Evolutionary conservation across 805 yeast species (phyloP), one percentile per base, ranked within the genome.

Genomic region (Ogataea pignaliae): DNA sequence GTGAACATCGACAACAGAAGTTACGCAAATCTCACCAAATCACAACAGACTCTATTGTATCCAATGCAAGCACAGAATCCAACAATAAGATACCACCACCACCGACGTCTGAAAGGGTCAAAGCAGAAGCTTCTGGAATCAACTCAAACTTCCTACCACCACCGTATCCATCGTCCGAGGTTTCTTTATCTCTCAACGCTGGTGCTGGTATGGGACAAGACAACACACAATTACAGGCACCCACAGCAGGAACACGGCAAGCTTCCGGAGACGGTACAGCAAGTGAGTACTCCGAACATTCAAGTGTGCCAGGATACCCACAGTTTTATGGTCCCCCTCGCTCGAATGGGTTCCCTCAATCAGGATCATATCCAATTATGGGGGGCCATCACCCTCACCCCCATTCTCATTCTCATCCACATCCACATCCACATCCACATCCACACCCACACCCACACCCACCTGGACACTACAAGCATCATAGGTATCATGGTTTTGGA

Each of bases 241-340:
- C 26, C 26, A 21, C 26, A 4, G 26, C 26, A 21, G 7, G 26
- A 21, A 7, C 26, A 38, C 15, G 10, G 9, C 29, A 34, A 34
- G 17, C 32, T 14, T 15, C 44, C 17, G 37, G 29, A 15, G 40
- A 34, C 8, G 47, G 39, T 17, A 38, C 28, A 11, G 29, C 32
- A 18, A 46, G 50, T 34, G 50, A 46, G 32, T 34, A 40, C 33
- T 46, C 47, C 9, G 45, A 46, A 36, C 32, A 34, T 39, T 43
- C 47, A 7, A 40, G 42, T 15, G 21, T 32, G 7, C 45, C 36
- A 28, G 41, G 41, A 12, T 34, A 21, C 26, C 26, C 26, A 4
- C 26, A 4, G 7, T 21, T 21, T 7, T 21, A 21, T 7, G 26
- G 26, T 21, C 26, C 26, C 7, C 26, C 26, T 21, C 4, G 26